These are phyloP conservation scores for Neurospora sp. DNA, from an alignment of 2,329 filamentous ascomycete species.

Conservation along the genomic window DNA sequence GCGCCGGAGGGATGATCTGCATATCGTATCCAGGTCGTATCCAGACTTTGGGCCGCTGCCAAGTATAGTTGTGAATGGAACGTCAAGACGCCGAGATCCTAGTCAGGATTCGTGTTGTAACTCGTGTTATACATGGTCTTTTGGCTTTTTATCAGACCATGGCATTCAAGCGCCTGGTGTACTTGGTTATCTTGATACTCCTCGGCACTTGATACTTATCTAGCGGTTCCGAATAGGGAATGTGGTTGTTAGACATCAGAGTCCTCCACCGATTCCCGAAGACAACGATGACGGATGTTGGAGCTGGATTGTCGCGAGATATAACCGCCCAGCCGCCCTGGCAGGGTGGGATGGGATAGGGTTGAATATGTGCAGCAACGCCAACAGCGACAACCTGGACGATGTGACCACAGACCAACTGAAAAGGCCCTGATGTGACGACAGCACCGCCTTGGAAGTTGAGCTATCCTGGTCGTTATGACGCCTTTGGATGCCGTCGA, in stretches of 20 bases:
- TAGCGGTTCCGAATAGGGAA: not conserved
- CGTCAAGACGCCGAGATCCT: not conserved
- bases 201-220: not conserved
- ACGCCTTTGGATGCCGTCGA: not conserved
- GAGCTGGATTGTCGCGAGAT: not conserved
- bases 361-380: not conserved
- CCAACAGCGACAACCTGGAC: not conserved
- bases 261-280: not conserved
- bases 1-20: not conserved
- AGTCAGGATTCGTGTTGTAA: not conserved
- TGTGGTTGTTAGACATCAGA: too few species aligned
- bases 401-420: not conserved
- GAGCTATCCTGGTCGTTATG: not conserved
- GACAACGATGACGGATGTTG: not conserved
- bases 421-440: not conserved
- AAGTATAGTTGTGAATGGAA: not conserved
- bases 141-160: not conserved
- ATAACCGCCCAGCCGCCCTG: not conserved
- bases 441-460: not conserved
- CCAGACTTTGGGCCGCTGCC: not conserved
- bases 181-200: not conserved
- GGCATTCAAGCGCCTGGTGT: not conserved
- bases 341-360: not conserved
- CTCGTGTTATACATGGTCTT: not conserved
- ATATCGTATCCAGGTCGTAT: not conserved